These are phyloP conservation scores for Murraya paniculata DNA, from an alignment of 345 rosid genomes.

Conservation along the genomic window DNA sequence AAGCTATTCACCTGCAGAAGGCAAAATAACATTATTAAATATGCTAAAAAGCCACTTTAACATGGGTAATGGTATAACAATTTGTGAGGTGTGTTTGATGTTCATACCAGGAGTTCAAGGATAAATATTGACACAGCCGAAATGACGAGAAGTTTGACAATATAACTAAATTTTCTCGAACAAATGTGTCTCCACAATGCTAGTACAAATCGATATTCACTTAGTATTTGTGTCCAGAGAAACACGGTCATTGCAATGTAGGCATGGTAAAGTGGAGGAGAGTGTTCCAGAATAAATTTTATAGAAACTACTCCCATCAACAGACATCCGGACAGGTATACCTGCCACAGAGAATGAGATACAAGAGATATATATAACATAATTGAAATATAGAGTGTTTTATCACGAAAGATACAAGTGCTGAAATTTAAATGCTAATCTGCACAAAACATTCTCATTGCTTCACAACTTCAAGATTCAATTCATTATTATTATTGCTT, in stretches of 20 bases:
- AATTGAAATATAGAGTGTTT: not conserved
- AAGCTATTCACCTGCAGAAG: slow-evolving; percentile 86
- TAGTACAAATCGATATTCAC: slow-evolving; percentile 57
- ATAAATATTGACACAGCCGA: slow-evolving; percentile 52
- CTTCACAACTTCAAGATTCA: no score
- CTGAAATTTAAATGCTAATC: not conserved
- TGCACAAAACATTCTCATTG: not conserved
- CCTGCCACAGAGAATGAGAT: slow-evolving; percentile 46
- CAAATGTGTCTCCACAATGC: slow-evolving; percentile 59
- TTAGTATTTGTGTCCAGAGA: slow-evolving; percentile 77
- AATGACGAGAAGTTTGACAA: slow-evolving; percentile 50
- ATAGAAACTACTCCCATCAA: slow-evolving; percentile 55
- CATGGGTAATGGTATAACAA: slow-evolving; percentile 3
- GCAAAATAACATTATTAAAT: slow-evolving; percentile 18
- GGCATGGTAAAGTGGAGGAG: slow-evolving; percentile 93
- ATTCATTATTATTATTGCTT: no score
- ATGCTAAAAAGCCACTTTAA: slow-evolving; percentile 17
- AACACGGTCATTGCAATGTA: slow-evolving; percentile 81
- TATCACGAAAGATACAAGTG: not conserved
- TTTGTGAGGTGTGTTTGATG: not conserved
- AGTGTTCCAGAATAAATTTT: slow-evolving; percentile 58
- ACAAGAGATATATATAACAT: slow-evolving; percentile 19
- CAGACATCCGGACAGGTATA: slow-evolving; percentile 53
- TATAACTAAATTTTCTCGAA: slow-evolving; percentile 41
- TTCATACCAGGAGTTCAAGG: slow-evolving; percentile 81